A percentile compares a stretch with the other conserved stretches of the same genome.
Evolutionary conservation across 495 filamentous ascomycete species (phyloP).

Genomic region (Aspergillus ostianus): DNA sequence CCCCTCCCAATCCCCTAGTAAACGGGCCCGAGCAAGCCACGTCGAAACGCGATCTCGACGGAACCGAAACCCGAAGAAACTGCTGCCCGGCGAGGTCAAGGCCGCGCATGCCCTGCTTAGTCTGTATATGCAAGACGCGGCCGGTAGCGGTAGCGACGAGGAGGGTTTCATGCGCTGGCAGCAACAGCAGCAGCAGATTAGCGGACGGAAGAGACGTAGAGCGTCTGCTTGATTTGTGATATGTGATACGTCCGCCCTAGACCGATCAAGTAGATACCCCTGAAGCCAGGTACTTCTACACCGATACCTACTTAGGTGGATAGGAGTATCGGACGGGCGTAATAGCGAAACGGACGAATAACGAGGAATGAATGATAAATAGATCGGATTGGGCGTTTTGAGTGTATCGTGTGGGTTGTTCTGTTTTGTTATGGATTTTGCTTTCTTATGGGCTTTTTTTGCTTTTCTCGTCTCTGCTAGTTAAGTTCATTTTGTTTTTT

Average conservation of each 20-base stretch:
- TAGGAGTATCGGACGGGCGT: too few relatives aligned
- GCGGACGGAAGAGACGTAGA: conserved; percentile 14
- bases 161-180: conserved; percentile 12
- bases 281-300: too few relatives aligned
- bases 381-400: neutral
- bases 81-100: conserved; percentile 43
- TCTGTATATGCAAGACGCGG: conserved; percentile 48
- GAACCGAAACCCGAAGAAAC: neutral
- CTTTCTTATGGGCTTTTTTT: too few relatives aligned
- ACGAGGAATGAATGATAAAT: conserved; percentile 2
- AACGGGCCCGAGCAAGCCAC: conserved; percentile 2
- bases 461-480: too few relatives aligned
- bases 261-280: neutral
- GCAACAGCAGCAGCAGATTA: conserved; percentile 11
- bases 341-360: neutral
- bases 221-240: conserved; percentile 14
- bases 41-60: conserved; percentile 5
- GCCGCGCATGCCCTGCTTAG: conserved; percentile 58
- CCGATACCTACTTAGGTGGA: too few relatives aligned
- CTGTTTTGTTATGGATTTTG: neutral
- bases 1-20: neutral
- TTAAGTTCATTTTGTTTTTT: too few relatives aligned
- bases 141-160: conserved; percentile 11
- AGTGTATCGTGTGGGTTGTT: neutral
- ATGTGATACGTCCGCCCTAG: too few relatives aligned